phyloP scores from a whole-genome alignment of 2,329 filamentous ascomycete species.

The Penicillium paneum region DNA sequence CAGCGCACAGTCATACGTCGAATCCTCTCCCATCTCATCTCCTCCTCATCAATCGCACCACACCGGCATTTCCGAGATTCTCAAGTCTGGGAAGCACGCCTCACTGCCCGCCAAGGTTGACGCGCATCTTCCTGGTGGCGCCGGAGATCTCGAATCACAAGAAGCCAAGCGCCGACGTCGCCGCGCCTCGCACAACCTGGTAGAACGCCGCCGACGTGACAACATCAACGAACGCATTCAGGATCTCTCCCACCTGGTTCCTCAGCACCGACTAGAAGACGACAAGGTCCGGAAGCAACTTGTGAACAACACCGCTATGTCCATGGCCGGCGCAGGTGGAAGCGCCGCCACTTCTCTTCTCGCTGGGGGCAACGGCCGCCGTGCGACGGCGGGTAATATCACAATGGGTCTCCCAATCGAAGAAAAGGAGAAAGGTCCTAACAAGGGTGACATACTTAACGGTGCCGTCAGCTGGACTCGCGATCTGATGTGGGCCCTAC shows the following conservation, averaged over 20 bases:
- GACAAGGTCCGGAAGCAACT: slow-evolving; percentile 96
- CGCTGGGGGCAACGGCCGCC: slow-evolving; percentile 76
- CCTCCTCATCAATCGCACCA: slow-evolving; percentile 57
- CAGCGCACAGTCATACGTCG: slow-evolving; percentile 79
- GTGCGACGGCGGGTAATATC: slow-evolving; percentile 78
- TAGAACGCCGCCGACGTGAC: slow-evolving; percentile 89
- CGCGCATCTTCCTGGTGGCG: slow-evolving; percentile 43
- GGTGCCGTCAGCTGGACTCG: slow-evolving; percentile 95
- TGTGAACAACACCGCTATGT: slow-evolving; percentile 84
- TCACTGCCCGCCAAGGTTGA: slow-evolving; percentile 87
- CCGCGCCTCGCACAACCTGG: slow-evolving; percentile 91
- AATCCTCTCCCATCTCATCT: slow-evolving; percentile 77
- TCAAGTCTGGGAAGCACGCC: slow-evolving; percentile 76
- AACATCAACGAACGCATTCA: slow-evolving; percentile 99
- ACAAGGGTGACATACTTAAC: slow-evolving; percentile 98
- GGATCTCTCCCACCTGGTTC: slow-evolving; percentile 89
- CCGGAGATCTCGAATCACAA: slow-evolving; percentile 66
- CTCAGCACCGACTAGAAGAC: slow-evolving; percentile 86
- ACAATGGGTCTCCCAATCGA: slow-evolving; percentile 90
- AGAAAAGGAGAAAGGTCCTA: slow-evolving; percentile 97
- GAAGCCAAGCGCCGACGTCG: slow-evolving; percentile 91
- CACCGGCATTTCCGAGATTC: slow-evolving; percentile 80
- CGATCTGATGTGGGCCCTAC: slow-evolving; percentile 95
- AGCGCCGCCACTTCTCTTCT: slow-evolving; percentile 74
- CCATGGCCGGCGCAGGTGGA: slow-evolving; percentile 64